Conservation (phyloP, 2,329 filamentous ascomycete genomes). For the Cladosporium austrohemisphaericum region DNA sequence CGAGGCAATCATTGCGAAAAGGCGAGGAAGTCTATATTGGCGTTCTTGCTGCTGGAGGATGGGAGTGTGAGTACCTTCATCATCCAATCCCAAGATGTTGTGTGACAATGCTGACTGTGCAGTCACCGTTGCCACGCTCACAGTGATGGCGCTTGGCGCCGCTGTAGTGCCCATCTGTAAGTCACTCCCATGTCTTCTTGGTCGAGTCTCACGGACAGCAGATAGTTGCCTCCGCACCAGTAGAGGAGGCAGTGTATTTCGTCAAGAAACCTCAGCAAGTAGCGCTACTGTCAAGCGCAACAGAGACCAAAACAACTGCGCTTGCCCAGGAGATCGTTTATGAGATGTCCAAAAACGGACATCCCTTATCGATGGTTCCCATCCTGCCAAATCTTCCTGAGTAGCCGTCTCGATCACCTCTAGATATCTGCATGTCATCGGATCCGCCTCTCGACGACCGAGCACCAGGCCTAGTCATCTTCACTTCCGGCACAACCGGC, state of each 20-base stretch:
- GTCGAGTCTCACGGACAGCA: too few species aligned
- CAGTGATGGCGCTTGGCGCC: conserved; percentile 39
- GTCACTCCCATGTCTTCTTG: not conserved
- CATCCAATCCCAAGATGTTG: too few species aligned
- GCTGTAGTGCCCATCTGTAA: conserved; percentile 37
- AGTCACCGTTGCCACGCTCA: conserved; percentile 39
- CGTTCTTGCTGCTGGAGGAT: conserved; percentile 38
- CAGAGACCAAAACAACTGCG: not conserved
- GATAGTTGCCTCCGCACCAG: not conserved
- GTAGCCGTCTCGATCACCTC: conserved; percentile 17
- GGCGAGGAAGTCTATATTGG: conserved; percentile 36
- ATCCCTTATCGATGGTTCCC: not conserved
- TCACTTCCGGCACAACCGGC: conserved; percentile 42
- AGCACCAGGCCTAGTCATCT: conserved; percentile 32
- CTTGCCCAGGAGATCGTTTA: not conserved
- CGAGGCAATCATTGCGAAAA: conserved; percentile 12
- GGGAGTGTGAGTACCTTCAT: too few species aligned
- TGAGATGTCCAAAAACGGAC: not conserved
- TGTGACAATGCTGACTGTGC: too few species aligned
- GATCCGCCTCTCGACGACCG: conserved; percentile 34
- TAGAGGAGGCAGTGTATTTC: conserved; percentile 36
- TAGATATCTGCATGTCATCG: conserved; percentile 33
- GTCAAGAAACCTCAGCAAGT: conserved; percentile 31
- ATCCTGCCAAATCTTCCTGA: not conserved
- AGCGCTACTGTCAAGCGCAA: not conserved